Percentiles rank a stretch among this genome's conserved stretches.
Conservation (phyloP, 371 early-diverging fungal species). For the Ecytonucleospora hepatopenaei region DNA sequence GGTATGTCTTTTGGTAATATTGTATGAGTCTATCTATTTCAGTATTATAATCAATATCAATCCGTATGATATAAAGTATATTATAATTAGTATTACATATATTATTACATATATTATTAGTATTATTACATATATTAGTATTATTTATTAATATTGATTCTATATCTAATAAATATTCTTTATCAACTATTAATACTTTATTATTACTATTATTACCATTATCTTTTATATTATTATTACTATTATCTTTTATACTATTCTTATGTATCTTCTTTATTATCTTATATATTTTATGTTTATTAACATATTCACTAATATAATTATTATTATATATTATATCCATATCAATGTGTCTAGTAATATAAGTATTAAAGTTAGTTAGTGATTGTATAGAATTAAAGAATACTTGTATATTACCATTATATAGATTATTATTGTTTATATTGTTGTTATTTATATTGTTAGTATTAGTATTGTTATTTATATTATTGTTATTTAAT, state of each 20-base stretch:
- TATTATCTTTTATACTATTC: neutral
- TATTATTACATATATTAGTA: neutral
- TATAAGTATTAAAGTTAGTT: slow-evolving; percentile 1
- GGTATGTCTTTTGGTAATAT: slow-evolving; percentile 17
- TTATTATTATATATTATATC: neutral
- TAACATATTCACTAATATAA: neutral
- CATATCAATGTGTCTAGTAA: neutral
- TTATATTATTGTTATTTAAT: too few relatives aligned
- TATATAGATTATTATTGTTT: too few relatives aligned
- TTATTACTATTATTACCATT: neutral
- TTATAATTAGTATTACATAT: neutral
- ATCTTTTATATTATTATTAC: neutral
- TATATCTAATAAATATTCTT: neutral
- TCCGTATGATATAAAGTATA: neutral
- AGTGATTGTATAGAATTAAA: slow-evolving; percentile 8
- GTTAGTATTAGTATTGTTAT: too few relatives aligned
- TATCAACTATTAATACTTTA: neutral
- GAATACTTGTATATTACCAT: slow-evolving; percentile 1
- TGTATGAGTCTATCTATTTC: slow-evolving; percentile 10
- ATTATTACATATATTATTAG: neutral
- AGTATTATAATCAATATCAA: slow-evolving; percentile 3
- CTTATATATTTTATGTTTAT: slow-evolving; percentile 4
- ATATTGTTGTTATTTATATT: too few relatives aligned
- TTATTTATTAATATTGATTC: too few relatives aligned
- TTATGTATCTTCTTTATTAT: neutral